Base-by-base conservation (phyloP, 202 grass and related monocot genomes). In the Schoenoplectus tabernaemontani region DNA sequence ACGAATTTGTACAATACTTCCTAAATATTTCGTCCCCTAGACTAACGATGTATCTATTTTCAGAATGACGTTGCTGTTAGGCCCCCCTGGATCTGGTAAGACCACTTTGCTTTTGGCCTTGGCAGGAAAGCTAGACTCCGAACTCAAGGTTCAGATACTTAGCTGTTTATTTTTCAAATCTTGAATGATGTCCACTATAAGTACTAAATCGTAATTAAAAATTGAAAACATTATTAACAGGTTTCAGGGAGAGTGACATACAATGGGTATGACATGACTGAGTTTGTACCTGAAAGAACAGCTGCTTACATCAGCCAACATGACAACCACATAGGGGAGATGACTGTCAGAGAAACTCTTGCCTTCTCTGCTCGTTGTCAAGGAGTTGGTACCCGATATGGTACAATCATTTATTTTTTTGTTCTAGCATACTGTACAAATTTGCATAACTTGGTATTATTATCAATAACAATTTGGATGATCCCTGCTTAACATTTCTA, bases 291-390 rank as follows among this genome's bases (percentile, higher is more conserved):
- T 4, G 84, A 94, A 87, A 92, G 91, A 72, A 94, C 95, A 13
- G 87, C 91, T 0, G 95, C 95, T 2, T 98, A 98, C 68, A 95
- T 98, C 57, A 92, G 95, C 77, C 95, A 98, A 81, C 88, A 98
- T 59, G 95, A 98, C 72, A 86, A 92, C 36, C 91, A 98, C 80
- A 88, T 95, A 22, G 91, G 89, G 65, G 91, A 98, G 81, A 98
- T 95, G 95, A 98, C 95, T 4, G 95, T 98, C 23, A 88, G 91
- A 76, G 95, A 98, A 68, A 98, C 95, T 0, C 86, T 98, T 9
- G 89, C 89, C 2, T 98, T 98, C 84, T 94, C 95, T 5, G 91
- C 89, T 16, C 85, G 89, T 15, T 98, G 91, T 86, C 95, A 98
- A 84, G 95, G 95, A 58, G 95, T 98, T 37, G 95, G 95, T 68